Evolutionary conservation across 2,329 filamentous ascomycete genomes (phyloP).

Genomic region (Metarhizium humberi): DNA sequence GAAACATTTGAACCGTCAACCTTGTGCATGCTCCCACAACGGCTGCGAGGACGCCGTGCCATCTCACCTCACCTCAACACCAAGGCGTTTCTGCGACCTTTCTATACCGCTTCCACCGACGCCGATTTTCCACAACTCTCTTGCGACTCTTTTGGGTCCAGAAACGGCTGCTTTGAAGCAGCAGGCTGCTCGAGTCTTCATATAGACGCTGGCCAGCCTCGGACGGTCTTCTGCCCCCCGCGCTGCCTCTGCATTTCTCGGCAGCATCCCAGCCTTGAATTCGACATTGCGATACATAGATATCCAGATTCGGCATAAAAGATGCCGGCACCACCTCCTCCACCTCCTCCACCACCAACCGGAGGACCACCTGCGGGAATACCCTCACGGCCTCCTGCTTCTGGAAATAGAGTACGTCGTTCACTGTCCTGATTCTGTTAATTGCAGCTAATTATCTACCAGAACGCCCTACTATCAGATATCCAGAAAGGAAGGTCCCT

Average conservation of each 20-base stretch:
- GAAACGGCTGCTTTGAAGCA: neutral
- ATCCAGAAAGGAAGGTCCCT: conserved; percentile 73
- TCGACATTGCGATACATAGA: neutral
- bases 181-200: neutral
- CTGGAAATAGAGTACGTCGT: conserved; percentile 51
- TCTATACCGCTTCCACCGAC: neutral
- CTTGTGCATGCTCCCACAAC: conserved; percentile 6
- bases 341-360: conserved; percentile 51
- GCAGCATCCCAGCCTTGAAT: neutral
- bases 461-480: conserved; percentile 83
- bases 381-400: conserved; percentile 40
- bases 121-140: neutral
- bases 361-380: conserved; percentile 43
- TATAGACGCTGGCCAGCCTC: conserved; percentile 1
- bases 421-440: conserved; percentile 4
- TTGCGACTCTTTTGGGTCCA: neutral
- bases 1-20: conserved; percentile 4
- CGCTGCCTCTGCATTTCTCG: neutral
- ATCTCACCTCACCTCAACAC: conserved; percentile 1
- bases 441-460: conserved; percentile 2
- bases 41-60: conserved; percentile 1
- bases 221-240: neutral
- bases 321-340: conserved; percentile 49
- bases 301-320: neutral
- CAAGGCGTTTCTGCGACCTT: neutral